phyloP scores from a whole-genome alignment of 129 eudicot genomes.

The Escallonia herrerae region DNA sequence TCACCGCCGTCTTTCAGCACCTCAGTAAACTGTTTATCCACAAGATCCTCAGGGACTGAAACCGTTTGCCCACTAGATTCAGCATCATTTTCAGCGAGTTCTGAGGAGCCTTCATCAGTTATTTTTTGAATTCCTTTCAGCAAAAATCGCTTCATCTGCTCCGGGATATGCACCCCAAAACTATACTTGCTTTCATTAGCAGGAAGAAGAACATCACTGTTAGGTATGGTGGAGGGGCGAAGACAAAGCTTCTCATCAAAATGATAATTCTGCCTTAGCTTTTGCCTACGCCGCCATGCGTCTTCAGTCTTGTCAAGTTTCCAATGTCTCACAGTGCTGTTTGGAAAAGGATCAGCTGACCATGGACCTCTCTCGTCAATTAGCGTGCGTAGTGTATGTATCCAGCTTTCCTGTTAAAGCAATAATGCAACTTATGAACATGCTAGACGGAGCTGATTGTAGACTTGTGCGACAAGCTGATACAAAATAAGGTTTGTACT shows the following conservation, averaged over 20 bases:
- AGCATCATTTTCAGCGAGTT: conserved; percentile 52
- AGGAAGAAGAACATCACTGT: conserved; percentile 32
- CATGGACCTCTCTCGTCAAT: conserved; percentile 99
- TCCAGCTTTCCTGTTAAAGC: conserved; percentile 82
- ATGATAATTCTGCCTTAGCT: conserved; percentile 81
- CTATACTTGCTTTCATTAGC: conserved; percentile 58
- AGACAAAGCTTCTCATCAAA: conserved; percentile 87
- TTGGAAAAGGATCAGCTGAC: conserved; percentile 93
- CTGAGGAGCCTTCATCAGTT: conserved; percentile 69
- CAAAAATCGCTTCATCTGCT: conserved; percentile 85
- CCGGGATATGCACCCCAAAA: conserved; percentile 64
- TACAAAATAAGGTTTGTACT: no score
- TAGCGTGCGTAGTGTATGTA: conserved; percentile 73
- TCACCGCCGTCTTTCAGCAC: conserved; percentile 37
- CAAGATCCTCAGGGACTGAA: conserved; percentile 41
- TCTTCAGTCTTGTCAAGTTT: conserved; percentile 97
- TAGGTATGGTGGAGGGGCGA: conserved; percentile 47
- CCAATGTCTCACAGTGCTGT: conserved; percentile 66
- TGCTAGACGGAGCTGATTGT: conserved; percentile 4
- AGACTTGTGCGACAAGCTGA: not conserved
- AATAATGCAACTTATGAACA: conserved; percentile 5
- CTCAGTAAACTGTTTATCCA: conserved; percentile 35
- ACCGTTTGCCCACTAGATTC: conserved; percentile 43
- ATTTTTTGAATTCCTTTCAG: conserved; percentile 84
- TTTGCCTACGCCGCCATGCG: conserved; percentile 88